phyloP scores from a whole-genome alignment of 2,329 filamentous ascomycete species.

The Cladosporium sp. region DNA sequence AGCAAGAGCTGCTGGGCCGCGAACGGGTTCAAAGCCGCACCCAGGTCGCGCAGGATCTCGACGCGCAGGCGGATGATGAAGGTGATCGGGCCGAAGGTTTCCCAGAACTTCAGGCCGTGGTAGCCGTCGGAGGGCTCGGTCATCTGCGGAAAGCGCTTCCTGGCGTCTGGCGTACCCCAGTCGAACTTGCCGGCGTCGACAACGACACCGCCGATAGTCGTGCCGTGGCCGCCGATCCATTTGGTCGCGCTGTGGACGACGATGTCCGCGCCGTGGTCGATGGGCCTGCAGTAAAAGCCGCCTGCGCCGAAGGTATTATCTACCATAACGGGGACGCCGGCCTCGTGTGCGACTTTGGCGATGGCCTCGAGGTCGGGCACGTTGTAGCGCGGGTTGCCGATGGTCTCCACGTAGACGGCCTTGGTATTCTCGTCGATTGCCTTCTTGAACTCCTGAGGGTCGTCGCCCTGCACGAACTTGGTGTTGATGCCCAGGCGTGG shows the following conservation, averaged over 20 bases:
- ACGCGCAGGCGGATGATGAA: slow-evolving; percentile 83
- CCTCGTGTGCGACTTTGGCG: slow-evolving; percentile 67
- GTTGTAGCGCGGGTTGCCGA: slow-evolving; percentile 91
- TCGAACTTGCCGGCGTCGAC: slow-evolving; percentile 89
- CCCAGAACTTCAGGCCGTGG: slow-evolving; percentile 90
- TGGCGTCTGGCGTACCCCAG: slow-evolving; percentile 69
- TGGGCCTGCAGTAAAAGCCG: slow-evolving; percentile 79
- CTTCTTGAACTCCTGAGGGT: slow-evolving; percentile 68
- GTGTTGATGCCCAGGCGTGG: slow-evolving; percentile 80
- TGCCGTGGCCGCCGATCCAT: slow-evolving; percentile 91
- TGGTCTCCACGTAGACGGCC: slow-evolving; percentile 84
- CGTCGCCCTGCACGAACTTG: slow-evolving; percentile 81
- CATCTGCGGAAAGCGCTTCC: slow-evolving; percentile 79
- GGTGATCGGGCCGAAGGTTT: slow-evolving; percentile 76
- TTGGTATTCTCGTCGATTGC: slow-evolving; percentile 91
- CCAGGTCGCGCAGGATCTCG: slow-evolving; percentile 83
- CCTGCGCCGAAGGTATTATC: slow-evolving; percentile 96
- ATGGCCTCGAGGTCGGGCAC: slow-evolving; percentile 86
- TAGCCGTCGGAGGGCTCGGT: slow-evolving; percentile 82
- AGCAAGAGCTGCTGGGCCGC: slow-evolving; percentile 86
- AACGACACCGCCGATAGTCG: slow-evolving; percentile 80
- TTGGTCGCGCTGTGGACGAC: slow-evolving; percentile 93
- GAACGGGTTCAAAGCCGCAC: slow-evolving; percentile 78
- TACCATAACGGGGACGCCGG: slow-evolving; percentile 57
- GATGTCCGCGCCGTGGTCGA: slow-evolving; percentile 87